phyloP scores from a whole-genome alignment of 2,329 filamentous ascomycete species.

The Aspergillus tamarii region DNA sequence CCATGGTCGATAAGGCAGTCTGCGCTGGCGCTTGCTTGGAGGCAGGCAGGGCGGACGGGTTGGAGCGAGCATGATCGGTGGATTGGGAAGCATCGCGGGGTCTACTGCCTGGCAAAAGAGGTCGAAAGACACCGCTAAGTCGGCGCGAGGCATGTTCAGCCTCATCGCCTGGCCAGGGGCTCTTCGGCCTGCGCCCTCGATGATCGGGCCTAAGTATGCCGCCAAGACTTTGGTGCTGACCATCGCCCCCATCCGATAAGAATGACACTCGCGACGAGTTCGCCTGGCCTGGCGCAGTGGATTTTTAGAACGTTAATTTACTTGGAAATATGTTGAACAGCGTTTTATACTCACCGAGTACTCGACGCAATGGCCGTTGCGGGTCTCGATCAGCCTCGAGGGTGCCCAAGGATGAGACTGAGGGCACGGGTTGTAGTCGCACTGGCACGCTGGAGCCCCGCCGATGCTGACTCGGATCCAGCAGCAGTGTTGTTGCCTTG shows the following conservation, averaged over 20 bases:
- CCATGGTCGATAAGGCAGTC: slow-evolving; percentile 23
- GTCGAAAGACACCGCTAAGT: slow-evolving; percentile 3
- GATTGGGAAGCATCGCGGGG: not conserved
- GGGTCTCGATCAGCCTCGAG: slow-evolving; percentile 15
- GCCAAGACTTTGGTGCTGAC: slow-evolving; percentile 17
- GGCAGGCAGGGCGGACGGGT: not conserved
- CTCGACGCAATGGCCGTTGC: slow-evolving; percentile 14
- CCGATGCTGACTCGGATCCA: slow-evolving; percentile 1
- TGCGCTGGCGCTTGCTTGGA: not conserved
- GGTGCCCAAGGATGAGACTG: slow-evolving; percentile 31
- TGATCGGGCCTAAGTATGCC: slow-evolving; percentile 6
- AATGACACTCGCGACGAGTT: slow-evolving; percentile 19
- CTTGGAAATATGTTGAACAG: not conserved
- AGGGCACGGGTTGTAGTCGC: slow-evolving; percentile 18
- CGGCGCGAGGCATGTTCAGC: slow-evolving; percentile 9
- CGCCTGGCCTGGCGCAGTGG: slow-evolving; percentile 11
- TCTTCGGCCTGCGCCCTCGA: slow-evolving; percentile 1
- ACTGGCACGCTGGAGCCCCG: slow-evolving; percentile 10
- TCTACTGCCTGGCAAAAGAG: slow-evolving; percentile 1
- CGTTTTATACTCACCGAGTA: slow-evolving; percentile 19
- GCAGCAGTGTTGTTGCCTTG: not conserved
- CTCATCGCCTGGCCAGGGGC: slow-evolving; percentile 10
- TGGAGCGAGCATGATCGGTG: slow-evolving; percentile 3
- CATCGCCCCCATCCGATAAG: slow-evolving; percentile 13
- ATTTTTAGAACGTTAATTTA: not conserved